Evolutionary conservation across 2,329 filamentous ascomycete species (phyloP), one percentile per base, ranked within the genome.

Genomic region (Thelonectria rubi): DNA sequence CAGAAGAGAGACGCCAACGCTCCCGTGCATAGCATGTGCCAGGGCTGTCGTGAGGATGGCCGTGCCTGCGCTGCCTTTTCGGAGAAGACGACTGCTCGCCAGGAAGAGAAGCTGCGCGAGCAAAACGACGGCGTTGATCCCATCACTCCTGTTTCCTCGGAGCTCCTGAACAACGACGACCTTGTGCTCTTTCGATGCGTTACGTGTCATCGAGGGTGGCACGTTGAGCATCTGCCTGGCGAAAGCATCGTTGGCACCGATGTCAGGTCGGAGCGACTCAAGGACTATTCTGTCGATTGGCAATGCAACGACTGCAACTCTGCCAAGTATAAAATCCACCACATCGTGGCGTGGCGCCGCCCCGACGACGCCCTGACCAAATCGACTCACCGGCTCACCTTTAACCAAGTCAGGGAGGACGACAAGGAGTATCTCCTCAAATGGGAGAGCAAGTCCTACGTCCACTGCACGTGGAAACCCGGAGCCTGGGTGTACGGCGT

Each of bases 401-500:
- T 64, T 40, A 76, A 79, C 11, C 90, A 95, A 71, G 50, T 77
- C 32, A 51, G 50, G 11, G 78, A 81, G 34, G 90, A 93, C 56
- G 83, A 91, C n/a, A 94, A 94, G 66, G 93, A 97, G 68, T 99
- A 98, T 72, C 84, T 99, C 2, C 80, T 99, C 69, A 97, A 95
- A 74, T 98, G 94, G 92, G 88, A 91, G 46, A 82, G 83, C 0
- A 83, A 86, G 58, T 97, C 94, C 0, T 96, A 97, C 72, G 90
- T 89, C 65, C 89, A 92, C 66, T 92, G 91, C 55, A 83, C 82
- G 7, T 99, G 96, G 95, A 91, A 93, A 84, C 88, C 93, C 10
- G 95, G 94, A 12, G 84, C 90, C 15, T 99, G 95, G 95, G 85
- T 97, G 1, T 94, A 87, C 82, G 93, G 93, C 6, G 82, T 90